Evolutionary conservation across 202 grass and related monocot genomes (phyloP).

Genomic region (Saccharum hybrid): DNA sequence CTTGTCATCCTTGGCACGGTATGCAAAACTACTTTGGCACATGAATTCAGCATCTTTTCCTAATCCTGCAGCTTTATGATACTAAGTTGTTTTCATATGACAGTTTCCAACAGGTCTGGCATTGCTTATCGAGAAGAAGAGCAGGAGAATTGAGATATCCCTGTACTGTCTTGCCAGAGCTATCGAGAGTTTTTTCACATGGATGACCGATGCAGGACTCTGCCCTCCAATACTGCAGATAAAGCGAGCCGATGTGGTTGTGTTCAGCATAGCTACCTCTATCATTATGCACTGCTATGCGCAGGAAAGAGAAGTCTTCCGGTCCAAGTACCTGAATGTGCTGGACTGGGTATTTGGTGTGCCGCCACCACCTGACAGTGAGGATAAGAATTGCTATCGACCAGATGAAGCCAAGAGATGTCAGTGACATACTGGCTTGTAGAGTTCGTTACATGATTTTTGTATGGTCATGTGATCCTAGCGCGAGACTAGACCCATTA

Average conservation of each 20-base stretch:
- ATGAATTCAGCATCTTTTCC: conserved; percentile 7
- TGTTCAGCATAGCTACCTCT: conserved; percentile 84
- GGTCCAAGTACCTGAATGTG: conserved; percentile 94
- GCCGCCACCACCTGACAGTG: conserved; percentile 48
- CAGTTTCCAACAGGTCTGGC: conserved; percentile 88
- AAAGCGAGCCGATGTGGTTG: conserved; percentile 76
- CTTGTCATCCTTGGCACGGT: conserved; percentile 74
- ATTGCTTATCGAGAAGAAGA: conserved; percentile 95
- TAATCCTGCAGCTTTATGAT: conserved; percentile 34
- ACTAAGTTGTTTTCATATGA: conserved; percentile 34
- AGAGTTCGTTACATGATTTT: conserved; percentile 15
- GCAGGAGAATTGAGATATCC: conserved; percentile 85
- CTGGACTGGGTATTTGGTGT: conserved; percentile 98
- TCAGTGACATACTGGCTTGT: conserved; percentile 15
- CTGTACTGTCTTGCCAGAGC: conserved; percentile 90
- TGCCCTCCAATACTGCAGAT: conserved; percentile 79
- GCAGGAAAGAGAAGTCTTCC: conserved; percentile 90
- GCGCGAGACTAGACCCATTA: conserved; percentile 18
- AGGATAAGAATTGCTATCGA: conserved; percentile 13
- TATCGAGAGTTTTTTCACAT: conserved; percentile 95
- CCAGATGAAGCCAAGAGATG: conserved; percentile 42
- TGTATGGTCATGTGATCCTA: conserved; percentile 30
- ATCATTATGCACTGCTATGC: conserved; percentile 98
- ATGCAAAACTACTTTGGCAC: conserved; percentile 33
- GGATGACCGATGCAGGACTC: conserved; percentile 72